Evolutionary conservation across 176 grass and related monocot species (phyloP).

Genomic region (Rhynchospora breviuscula): DNA sequence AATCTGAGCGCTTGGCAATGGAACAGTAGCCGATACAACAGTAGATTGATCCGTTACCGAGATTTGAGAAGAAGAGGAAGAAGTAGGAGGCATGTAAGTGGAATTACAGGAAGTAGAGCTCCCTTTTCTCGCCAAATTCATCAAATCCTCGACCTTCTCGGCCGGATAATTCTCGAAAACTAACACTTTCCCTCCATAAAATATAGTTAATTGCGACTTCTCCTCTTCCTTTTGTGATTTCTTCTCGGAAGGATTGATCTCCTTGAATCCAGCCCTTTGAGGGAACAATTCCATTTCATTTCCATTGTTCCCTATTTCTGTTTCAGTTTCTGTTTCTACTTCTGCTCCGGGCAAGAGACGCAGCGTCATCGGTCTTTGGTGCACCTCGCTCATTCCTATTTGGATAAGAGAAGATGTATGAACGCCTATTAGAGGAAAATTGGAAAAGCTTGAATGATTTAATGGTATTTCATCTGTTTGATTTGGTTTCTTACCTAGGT

Average conservation of each 20-base stretch:
- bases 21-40: neutral
- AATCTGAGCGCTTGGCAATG: neutral
- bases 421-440: neutral
- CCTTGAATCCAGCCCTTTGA: neutral
- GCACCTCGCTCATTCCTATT: constrained; percentile 2
- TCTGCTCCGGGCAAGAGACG: constrained; percentile 37
- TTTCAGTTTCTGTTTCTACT: constrained; percentile 20
- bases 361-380: constrained; percentile 34
- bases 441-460: neutral
- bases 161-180: constrained; percentile 43
- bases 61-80: neutral
- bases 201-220: constrained; percentile 51
- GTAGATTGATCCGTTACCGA: neutral
- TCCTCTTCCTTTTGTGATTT: neutral
- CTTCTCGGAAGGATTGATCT: neutral
- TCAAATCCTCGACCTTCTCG: constrained; percentile 41
- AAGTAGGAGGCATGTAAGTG: neutral
- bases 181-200: constrained; percentile 51
- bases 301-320: neutral
- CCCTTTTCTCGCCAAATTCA: constrained; percentile 35
- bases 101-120: constrained; percentile 11
- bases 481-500: neutral
- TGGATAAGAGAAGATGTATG: neutral
- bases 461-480: neutral
- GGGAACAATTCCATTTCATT: constrained; percentile 25